Conservation (phyloP, 495 filamentous ascomycete genomes). For the Aspergillus funiculosus region DNA sequence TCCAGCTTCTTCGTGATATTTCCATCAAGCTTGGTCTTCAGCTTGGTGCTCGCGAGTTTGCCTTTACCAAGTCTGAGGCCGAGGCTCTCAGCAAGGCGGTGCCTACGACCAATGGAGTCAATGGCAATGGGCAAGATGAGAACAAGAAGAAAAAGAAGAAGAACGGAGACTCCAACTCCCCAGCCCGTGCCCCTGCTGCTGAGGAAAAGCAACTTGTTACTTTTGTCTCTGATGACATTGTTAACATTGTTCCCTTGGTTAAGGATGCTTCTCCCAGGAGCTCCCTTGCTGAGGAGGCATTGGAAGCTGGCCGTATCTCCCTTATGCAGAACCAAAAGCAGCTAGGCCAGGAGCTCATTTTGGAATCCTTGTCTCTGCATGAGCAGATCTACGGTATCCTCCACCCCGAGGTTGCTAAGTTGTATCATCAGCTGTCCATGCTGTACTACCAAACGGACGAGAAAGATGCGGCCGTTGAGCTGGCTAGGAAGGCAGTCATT, state of each 20-base stretch:
- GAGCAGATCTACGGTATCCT: conserved; percentile 99
- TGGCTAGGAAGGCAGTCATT: conserved; percentile 93
- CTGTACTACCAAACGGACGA: conserved; percentile 94
- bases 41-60: conserved; percentile 74
- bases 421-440: conserved; percentile 92
- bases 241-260: conserved; percentile 86
- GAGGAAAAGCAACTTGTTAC: conserved; percentile 40
- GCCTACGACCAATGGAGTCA: conserved; percentile 39
- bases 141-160: conserved; percentile 83
- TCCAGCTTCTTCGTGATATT: conserved; percentile 85
- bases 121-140: conserved; percentile 38
- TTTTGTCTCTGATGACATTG: conserved; percentile 77
- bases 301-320: conserved; percentile 92
- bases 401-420: conserved; percentile 91
- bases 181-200: conserved; percentile 37
- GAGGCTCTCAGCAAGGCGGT: conserved; percentile 26
- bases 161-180: conserved; percentile 47
- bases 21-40: conserved; percentile 89
- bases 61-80: conserved; percentile 52
- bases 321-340: conserved; percentile 93
- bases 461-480: conserved; percentile 88
- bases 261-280: conserved; percentile 90
- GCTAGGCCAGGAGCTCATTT: conserved; percentile 87
- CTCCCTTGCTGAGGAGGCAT: conserved; percentile 85
- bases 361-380: conserved; percentile 92